A percentile compares a stretch with the other conserved stretches of the same genome.
These are phyloP conservation scores for Tricholoma terreum DNA, from an alignment of 768 basidiomycete species.

Conservation along the genomic window DNA sequence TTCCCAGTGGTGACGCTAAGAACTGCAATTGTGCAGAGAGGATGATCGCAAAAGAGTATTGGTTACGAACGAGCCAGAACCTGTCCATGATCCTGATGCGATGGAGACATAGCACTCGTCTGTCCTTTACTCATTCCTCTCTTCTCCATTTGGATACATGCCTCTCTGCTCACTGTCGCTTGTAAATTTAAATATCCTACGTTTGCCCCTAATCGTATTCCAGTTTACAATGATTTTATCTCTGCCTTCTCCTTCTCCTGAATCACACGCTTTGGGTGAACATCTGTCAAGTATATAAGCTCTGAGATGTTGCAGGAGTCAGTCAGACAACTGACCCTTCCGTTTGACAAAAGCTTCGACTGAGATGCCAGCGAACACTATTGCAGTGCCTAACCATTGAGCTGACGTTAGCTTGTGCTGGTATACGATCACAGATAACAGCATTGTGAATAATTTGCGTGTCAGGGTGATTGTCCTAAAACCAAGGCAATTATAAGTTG, in stretches of 20 bases:
- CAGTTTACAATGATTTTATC: constrained; percentile 67
- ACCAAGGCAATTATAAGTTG: constrained; percentile 7
- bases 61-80: constrained; percentile 30
- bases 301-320: constrained; percentile 8
- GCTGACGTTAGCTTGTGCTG: constrained; percentile 79
- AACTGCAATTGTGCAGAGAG: constrained; percentile 25
- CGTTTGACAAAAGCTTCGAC: constrained; percentile 91
- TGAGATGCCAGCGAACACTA: constrained; percentile 95
- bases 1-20: not conserved
- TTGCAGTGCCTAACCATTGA: constrained; percentile 89
- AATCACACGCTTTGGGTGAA: constrained; percentile 76
- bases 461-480: constrained; percentile 90
- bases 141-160: not conserved
- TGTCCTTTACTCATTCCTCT: not conserved
- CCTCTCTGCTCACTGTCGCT: not conserved
- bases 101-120: constrained; percentile 42
- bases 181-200: not conserved
- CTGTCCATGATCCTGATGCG: constrained; percentile 39
- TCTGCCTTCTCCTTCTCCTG: constrained; percentile 83
- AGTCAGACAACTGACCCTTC: constrained; percentile 51
- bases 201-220: not conserved
- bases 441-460: constrained; percentile 96
- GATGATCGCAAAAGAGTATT: constrained; percentile 49
- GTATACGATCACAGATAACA: constrained; percentile 90
- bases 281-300: constrained; percentile 42